phyloP scores from a whole-genome alignment of 139 green algal species.

The Chlamydomonas sp. region DNA sequence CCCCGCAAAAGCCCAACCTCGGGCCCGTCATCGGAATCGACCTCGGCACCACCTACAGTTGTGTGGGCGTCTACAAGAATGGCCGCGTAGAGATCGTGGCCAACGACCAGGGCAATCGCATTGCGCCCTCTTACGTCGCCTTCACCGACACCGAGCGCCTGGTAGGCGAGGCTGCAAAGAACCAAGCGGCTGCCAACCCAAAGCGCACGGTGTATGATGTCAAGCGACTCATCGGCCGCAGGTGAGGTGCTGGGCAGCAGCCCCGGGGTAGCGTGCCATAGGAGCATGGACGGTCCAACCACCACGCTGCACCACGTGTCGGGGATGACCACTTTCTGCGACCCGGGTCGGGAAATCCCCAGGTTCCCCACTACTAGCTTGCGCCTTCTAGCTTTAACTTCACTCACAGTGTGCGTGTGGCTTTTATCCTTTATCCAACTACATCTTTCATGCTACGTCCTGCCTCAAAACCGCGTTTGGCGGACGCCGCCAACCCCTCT shows the following conservation, averaged over 20 bases:
- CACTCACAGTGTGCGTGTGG: too few relatives aligned
- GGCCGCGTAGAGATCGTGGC: constrained; percentile 94
- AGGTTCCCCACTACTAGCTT: too few relatives aligned
- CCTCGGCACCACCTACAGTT: constrained; percentile 90
- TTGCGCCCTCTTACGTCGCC: constrained; percentile 93
- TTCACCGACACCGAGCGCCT: constrained; percentile 96
- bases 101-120: constrained; percentile 95
- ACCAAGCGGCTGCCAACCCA: constrained; percentile 95
- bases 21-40: constrained; percentile 78
- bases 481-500: too few relatives aligned
- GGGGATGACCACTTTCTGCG: neutral
- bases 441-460: too few relatives aligned
- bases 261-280: neutral
- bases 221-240: constrained; percentile 95
- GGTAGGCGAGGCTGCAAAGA: constrained; percentile 94
- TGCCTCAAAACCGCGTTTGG: too few relatives aligned
- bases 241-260: neutral
- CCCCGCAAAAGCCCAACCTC: neutral
- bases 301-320: neutral
- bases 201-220: constrained; percentile 96
- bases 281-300: neutral
- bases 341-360: too few relatives aligned
- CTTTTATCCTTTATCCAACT: too few relatives aligned
- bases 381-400: too few relatives aligned
- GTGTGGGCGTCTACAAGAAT: constrained; percentile 98